Conservation (phyloP, 371 early-diverging fungal species). For the Mucor sp. region DNA sequence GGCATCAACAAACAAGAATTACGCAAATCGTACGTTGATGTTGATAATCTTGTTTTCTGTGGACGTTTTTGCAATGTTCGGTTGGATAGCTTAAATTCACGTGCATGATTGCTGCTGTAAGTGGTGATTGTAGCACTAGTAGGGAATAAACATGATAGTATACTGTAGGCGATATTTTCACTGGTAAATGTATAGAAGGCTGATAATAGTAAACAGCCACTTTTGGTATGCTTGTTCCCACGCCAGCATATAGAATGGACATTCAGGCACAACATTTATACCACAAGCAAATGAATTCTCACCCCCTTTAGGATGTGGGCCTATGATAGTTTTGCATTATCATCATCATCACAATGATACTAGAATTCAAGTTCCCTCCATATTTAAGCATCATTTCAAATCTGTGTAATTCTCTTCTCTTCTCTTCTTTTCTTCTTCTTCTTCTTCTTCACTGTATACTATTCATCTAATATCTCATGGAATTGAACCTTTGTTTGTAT, state of each 20-base stretch:
- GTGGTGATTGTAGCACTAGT: neutral
- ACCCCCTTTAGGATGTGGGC: neutral
- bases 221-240: neutral
- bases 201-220: neutral
- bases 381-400: neutral
- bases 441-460: neutral
- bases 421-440: slow-evolving; percentile 8
- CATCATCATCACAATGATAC: neutral
- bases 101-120: neutral
- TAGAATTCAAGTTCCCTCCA: neutral
- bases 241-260: neutral
- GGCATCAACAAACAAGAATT: neutral
- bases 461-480: slow-evolving; percentile 13
- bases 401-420: neutral
- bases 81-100: slow-evolving; percentile 1
- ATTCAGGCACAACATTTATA: slow-evolving; percentile 3
- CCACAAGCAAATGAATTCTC: neutral
- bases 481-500: slow-evolving; percentile 29
- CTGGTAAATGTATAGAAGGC: neutral
- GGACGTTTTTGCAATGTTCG: neutral
- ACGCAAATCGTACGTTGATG: neutral
- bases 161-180: neutral
- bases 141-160: neutral
- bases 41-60: neutral
- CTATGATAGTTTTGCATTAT: neutral